Base-by-base conservation (phyloP, 768 basidiomycete genomes). In the Phanerodontia chrysosporium region DNA sequence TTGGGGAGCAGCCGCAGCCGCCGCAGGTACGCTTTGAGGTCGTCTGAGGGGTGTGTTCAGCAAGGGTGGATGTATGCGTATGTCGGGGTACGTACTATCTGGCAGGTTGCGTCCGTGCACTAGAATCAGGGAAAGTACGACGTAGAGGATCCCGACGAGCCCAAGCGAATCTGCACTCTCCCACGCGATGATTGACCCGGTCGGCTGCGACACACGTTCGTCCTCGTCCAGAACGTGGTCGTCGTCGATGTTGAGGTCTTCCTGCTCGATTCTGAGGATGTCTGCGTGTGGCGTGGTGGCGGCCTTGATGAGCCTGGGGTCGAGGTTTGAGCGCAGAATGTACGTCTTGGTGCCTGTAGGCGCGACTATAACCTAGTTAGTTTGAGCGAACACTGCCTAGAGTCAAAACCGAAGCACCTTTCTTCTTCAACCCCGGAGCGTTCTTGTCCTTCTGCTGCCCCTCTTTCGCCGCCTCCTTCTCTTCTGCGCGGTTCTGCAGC, bases 101-200 rank as follows among this genome's bases (percentile, higher is more conserved):
- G 78, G 76, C 18, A 97, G 77, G 14, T 83, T 80, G 10, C 88
- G 76, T 46, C 92, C 92, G 62, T 83, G 86, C 45, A 88, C 89
- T n/a, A 98, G 78, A 49, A 98, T 85, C 25, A 97, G 75, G 0
- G 88, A 84, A 10, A 98, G 82, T 36, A 98, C 80, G 16, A 92
- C 83, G 57, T 92, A 89, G 14, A 95, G 77, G 4, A 97, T 72
- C 8, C 94, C 95, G 24, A 89, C 68, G 2, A 81, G 67, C 1
- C 81, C 86, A 1, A 92, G 75, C 62, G 95, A 80, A 68, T 93
- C 85, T 13, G 76, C 68, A 54, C 74, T 76, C 59, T 82, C 87
- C 87, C 89, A 92, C 0, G 87, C 84, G 48, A 94, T 76, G 64
- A 93, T 78, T 55, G 84, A 86, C 0, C 91, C 91, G 53, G 84